These are phyloP conservation scores for Gossypium lobatum DNA, from an alignment of 441 rosid species.

Conservation along the genomic window DNA sequence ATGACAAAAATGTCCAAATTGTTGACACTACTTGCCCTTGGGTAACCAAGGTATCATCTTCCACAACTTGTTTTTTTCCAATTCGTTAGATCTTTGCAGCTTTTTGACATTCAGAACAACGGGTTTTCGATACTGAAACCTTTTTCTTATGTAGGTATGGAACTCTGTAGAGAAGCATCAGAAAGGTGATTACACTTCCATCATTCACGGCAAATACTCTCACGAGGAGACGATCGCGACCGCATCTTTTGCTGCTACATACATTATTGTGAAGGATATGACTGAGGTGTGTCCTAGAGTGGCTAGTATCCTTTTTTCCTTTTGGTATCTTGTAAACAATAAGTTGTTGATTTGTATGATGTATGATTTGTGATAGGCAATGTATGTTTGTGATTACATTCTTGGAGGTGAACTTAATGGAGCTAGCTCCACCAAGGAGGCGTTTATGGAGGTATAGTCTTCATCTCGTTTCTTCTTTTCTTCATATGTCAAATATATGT, in stretches of 20 bases:
- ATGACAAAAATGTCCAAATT: constrained; percentile 64
- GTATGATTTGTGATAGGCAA: constrained; percentile 45
- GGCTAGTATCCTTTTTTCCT: not conserved
- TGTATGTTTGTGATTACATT: constrained; percentile 88
- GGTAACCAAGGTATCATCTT: constrained; percentile 71
- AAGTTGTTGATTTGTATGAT: not conserved
- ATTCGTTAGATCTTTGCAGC: not conserved
- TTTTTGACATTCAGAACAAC: no score
- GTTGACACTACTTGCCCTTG: constrained; percentile 98
- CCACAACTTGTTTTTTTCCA: not conserved
- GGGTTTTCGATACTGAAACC: not conserved
- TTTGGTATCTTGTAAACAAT: not conserved
- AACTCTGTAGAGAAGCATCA: constrained; percentile 88
- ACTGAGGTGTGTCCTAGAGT: constrained; percentile 48
- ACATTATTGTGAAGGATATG: constrained; percentile 77
- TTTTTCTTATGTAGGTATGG: constrained; percentile 60
- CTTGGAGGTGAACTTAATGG: constrained; percentile 82
- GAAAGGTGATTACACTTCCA: constrained; percentile 86
- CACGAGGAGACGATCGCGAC: constrained; percentile 95
- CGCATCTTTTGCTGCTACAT: constrained; percentile 87
- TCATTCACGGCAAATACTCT: constrained; percentile 85
- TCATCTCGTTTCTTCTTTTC: not conserved
- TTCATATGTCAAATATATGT: not conserved
- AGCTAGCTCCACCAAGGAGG: constrained; percentile 91
- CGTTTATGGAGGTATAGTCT: constrained; percentile 61